Base-by-base conservation (phyloP, 495 filamentous ascomycete species). In the Mytilinidion resinicola region DNA sequence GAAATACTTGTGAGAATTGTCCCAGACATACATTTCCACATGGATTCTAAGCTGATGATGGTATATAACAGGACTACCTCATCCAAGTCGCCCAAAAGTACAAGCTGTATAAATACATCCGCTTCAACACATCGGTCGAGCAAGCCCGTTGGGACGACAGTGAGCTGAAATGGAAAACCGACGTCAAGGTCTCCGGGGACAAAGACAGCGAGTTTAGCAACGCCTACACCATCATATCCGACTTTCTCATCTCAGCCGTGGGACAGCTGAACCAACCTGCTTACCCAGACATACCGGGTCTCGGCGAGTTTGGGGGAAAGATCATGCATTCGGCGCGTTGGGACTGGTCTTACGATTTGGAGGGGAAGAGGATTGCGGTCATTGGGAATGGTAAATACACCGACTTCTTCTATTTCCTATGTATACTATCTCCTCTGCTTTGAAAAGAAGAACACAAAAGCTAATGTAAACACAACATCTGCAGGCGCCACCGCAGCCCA, bases 401-500 rank as follows among this genome's bases (percentile, higher is more conserved):
- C 19, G 4, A 6, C 30, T 35, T 42, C 11, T 42, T 9, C 8
- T 6, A 17, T 17, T 9, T 17, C 42, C 15, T 7, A 11, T n/a
- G n/a, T n/a, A n/a, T n/a, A n/a, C n/a, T n/a, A n/a, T n/a, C n/a
- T n/a, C n/a, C n/a, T n/a, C n/a, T n/a, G n/a, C n/a, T n/a, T n/a
- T n/a, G n/a, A n/a, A n/a, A n/a, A n/a, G n/a, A n/a, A n/a, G n/a
- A n/a, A n/a, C n/a, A n/a, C n/a, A n/a, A n/a, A n/a, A n/a, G n/a
- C n/a, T n/a, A n/a, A n/a, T n/a, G n/a, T 57, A 25, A 41, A 52
- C 51, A 51, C 42, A 4, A 34, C 3, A 2, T 6, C 25, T 11
- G 78, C 74, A 75, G 84, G 86, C 20, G 84, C 85, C 17, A 87
- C 84, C 15, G 81, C 80, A 9, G 84, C 81, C n/a, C 87, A 89